These are phyloP conservation scores for Cladobotryum protrusum DNA, from an alignment of 2,329 filamentous ascomycete genomes.

Conservation along the genomic window DNA sequence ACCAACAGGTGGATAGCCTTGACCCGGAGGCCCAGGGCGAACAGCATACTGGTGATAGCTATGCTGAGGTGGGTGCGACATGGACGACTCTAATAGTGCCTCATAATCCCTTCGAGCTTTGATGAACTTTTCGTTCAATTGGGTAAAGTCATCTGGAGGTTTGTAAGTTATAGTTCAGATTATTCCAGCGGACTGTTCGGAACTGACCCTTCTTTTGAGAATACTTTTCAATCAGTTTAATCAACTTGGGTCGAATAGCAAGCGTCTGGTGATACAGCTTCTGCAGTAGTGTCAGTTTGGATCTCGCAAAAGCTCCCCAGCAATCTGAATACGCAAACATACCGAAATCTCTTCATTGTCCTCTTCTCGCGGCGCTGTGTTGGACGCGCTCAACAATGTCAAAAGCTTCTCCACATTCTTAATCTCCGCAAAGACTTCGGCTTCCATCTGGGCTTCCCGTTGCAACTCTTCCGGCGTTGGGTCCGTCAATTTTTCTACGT, in stretches of 20 bases:
- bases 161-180: not conserved
- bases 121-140: conserved; percentile 98
- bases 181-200: no score
- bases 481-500: conserved; percentile 94
- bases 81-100: conserved; percentile 88
- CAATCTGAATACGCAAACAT: conserved; percentile 22
- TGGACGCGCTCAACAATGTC: conserved; percentile 83
- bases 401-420: conserved; percentile 65
- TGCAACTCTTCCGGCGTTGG: conserved; percentile 92
- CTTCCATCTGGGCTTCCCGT: conserved; percentile 92
- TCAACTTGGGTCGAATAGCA: conserved; percentile 90
- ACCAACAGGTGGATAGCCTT: conserved; percentile 37
- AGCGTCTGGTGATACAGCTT: conserved; percentile 88
- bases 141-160: conserved; percentile 89
- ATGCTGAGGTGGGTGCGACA: conserved; percentile 84
- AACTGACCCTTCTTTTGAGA: conserved; percentile 90
- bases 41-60: conserved; percentile 65
- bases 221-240: conserved; percentile 97
- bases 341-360: conserved; percentile 97
- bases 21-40: conserved; percentile 42
- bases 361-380: conserved; percentile 70
- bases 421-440: conserved; percentile 59
- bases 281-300: conserved; percentile 35
- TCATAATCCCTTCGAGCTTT: conserved; percentile 97
- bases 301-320: not conserved